Evolutionary conservation across 108 stramenopile genomes (phyloP).

Genomic region (Licmophora abbreviata): DNA sequence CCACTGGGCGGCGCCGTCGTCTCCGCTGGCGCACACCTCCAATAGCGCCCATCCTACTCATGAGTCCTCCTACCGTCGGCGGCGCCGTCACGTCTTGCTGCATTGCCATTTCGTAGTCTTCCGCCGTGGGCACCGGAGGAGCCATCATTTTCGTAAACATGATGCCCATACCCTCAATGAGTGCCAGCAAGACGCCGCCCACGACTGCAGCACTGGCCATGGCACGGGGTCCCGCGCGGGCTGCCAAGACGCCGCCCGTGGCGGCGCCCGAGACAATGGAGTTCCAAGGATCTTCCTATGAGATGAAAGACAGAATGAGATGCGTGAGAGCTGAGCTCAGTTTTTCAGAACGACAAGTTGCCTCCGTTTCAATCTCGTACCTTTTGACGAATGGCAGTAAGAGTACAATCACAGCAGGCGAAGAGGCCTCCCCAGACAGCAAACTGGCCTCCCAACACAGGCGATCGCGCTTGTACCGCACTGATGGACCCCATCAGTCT

Average conservation of each 20-base stretch:
- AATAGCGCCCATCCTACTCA: too few species aligned
- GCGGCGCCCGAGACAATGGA: conserved; percentile 91
- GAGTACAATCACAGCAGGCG: conserved; percentile 91
- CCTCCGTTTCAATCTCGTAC: conserved; percentile 3
- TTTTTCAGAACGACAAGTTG: not conserved
- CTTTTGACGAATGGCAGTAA: conserved; percentile 89
- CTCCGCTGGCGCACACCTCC: too few species aligned
- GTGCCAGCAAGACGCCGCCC: conserved; percentile 90
- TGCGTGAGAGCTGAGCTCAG: not conserved
- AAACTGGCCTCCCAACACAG: conserved; percentile 91
- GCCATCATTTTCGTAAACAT: conserved; percentile 53
- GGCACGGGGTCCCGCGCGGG: conserved; percentile 93
- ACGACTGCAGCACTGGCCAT: conserved; percentile 90
- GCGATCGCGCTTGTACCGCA: conserved; percentile 85
- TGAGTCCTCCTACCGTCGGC: conserved; percentile 77
- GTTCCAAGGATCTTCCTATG: conserved; percentile 98
- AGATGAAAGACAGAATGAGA: not conserved
- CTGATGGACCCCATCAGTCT: conserved; percentile 66
- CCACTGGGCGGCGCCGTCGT: too few species aligned
- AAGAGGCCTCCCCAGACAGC: conserved; percentile 97
- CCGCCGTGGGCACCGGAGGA: conserved; percentile 37
- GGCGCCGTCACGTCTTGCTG: conserved; percentile 78
- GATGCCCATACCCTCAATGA: conserved; percentile 97
- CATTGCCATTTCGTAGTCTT: conserved; percentile 21
- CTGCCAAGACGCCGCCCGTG: conserved; percentile 92